These are phyloP conservation scores for Acacia concinna DNA, from an alignment of 331 rosid species.

Conservation along the genomic window DNA sequence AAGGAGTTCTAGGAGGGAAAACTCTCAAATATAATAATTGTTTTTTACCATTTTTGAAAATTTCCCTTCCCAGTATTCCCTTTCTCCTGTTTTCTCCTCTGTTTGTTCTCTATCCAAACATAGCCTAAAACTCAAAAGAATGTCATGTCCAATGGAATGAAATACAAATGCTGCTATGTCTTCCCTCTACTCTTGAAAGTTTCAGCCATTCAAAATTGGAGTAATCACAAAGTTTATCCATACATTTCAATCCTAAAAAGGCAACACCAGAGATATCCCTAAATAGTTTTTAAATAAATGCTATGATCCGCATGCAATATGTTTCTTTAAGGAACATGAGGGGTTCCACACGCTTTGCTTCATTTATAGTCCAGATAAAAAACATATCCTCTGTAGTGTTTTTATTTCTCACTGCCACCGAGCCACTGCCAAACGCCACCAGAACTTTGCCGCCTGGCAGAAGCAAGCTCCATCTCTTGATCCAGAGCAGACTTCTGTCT, in stretches of 20 bases:
- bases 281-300: slow-evolving; percentile 17
- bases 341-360: slow-evolving; percentile 22
- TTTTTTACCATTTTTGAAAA: no score
- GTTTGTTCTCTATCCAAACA: no score
- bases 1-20: no score
- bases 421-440: slow-evolving; percentile 95
- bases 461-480: slow-evolving; percentile 59
- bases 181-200: slow-evolving; percentile 27
- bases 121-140: neutral
- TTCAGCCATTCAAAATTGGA: slow-evolving; percentile 36
- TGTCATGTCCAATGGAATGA: slow-evolving; percentile 1
- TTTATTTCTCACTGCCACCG: slow-evolving; percentile 37
- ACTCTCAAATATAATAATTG: no score
- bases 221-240: slow-evolving; percentile 24
- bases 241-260: slow-evolving; percentile 30
- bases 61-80: no score
- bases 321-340: slow-evolving; percentile 19
- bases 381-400: neutral
- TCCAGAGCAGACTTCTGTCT: slow-evolving; percentile 79
- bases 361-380: slow-evolving; percentile 1
- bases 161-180: slow-evolving; percentile 25
- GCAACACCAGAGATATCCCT: slow-evolving; percentile 23
- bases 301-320: slow-evolving; percentile 23
- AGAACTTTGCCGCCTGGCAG: slow-evolving; percentile 75
- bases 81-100: no score